A percentile compares a stretch with the other conserved stretches of the same genome.
Evolutionary conservation across 2,329 filamentous ascomycete genomes (phyloP).

Genomic region (Cladosporium cucumerinum): DNA sequence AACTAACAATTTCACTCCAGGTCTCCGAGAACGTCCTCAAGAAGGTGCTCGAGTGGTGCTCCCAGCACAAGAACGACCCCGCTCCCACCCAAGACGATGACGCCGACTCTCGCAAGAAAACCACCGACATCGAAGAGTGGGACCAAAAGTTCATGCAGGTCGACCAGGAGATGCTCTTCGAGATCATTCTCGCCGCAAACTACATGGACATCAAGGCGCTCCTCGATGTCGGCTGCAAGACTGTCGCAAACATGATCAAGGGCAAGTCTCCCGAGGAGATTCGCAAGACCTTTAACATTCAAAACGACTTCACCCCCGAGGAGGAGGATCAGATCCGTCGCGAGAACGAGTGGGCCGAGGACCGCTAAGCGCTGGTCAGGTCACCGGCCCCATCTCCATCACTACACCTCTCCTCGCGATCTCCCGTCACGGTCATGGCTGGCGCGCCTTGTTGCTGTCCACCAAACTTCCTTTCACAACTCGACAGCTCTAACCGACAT

Average conservation of each 20-base stretch:
- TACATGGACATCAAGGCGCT: conserved; percentile 99
- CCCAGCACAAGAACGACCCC: conserved; percentile 88
- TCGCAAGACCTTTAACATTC: conserved; percentile 99
- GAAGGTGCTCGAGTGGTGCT: conserved; percentile 98
- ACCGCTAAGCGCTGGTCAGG: conserved; percentile 28
- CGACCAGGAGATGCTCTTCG: conserved; percentile 99
- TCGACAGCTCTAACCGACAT: not conserved
- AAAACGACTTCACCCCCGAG: conserved; percentile 97
- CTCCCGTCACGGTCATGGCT: not conserved
- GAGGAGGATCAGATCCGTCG: conserved; percentile 88
- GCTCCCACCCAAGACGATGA: conserved; percentile 81
- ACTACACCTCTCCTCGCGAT: not conserved
- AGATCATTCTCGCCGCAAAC: conserved; percentile 97
- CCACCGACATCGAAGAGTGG: conserved; percentile 98
- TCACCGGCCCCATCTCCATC: not conserved
- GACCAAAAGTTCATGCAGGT: conserved; percentile 99
- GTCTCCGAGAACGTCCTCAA: conserved; percentile 90
- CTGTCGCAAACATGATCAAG: conserved; percentile 99
- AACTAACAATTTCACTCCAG: conserved; percentile 37
- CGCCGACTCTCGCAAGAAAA: conserved; percentile 93
- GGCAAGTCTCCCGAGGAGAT: conserved; percentile 99
- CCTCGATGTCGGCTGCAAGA: conserved; percentile 98
- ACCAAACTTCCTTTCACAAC: not conserved
- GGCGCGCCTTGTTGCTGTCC: not conserved
- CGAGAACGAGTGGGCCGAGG: conserved; percentile 52